Evolutionary conservation across 192 early-diverging fungal species (phyloP), one percentile per base, ranked within the genome.

Genomic region (Entomortierella beljakovae): DNA sequence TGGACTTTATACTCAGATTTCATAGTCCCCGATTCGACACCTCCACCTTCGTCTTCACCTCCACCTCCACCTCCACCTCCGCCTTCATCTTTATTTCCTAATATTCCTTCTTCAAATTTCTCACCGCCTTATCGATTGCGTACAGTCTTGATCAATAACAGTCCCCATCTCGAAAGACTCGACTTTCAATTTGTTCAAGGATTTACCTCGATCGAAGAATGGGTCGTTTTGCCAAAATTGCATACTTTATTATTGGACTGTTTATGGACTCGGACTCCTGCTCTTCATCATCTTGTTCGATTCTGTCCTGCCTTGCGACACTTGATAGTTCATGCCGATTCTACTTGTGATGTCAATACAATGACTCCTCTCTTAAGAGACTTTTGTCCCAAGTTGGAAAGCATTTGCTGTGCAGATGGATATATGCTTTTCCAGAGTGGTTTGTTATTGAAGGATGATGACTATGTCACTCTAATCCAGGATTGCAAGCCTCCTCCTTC

Each of bases 261-360:
- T 16, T 6, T n/a, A 8, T 60, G 58, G 58, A 18, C 10, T n/a
- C 9, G 25, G 11, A 62, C 48, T 29, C 46, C 61, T 9, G 43
- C 42, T 1, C 25, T 49, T 1, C 16, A 20, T 18, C 26, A 62
- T 16, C 35, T 62, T 18, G 25, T 62, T 7, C 43, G 46, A 15
- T 62, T 50, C 29, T 62, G 61, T 28, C 61, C 61, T 2, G 42
- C 26, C 10, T 28, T 62, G 15, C 31, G 50, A 33, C 18, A 23
- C 11, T 31, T 62, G 43, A 33, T n/a, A 13, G 15, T 50, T 16
- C 38, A 62, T 28, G 40, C 46, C 0, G 23, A 23, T 34, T 3
- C 34, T 0, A 28, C n/a, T 2, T 62, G 61, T 28, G 42, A 29
- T 34, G 28, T 62, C 3, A n/a, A n/a, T 18, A 18, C 22, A 20